phyloP scores from a whole-genome alignment of 129 eudicot genomes.

The Chrysanthemum lavandulifolium region DNA sequence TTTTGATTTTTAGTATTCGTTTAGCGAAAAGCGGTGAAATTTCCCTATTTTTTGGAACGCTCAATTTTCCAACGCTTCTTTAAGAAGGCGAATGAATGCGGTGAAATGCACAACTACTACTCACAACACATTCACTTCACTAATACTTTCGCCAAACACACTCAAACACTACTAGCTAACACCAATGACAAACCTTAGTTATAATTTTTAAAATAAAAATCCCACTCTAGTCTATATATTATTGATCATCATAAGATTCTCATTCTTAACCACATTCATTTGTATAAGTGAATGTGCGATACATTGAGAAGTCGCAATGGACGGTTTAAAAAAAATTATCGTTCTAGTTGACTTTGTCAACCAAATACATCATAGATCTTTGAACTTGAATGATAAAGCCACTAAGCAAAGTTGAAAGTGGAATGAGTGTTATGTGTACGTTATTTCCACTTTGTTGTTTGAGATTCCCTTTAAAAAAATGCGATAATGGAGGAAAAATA shows the following conservation, averaged over 20 bases:
- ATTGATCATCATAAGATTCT: constrained; percentile 7
- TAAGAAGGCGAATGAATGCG: no score
- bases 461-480: constrained; percentile 17
- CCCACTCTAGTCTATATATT: neutral
- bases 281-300: constrained; percentile 11
- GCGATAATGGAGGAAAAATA: neutral
- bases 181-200: neutral
- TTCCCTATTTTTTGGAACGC: no score
- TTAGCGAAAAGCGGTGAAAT: no score
- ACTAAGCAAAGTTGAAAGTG: constrained; percentile 28
- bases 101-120: no score
- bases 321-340: neutral
- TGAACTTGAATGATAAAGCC: constrained; percentile 23
- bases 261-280: neutral
- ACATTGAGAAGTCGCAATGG: constrained; percentile 3
- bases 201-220: neutral
- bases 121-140: no score
- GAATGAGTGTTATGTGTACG: constrained; percentile 30
- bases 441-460: constrained; percentile 27
- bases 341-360: constrained; percentile 25
- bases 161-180: neutral
- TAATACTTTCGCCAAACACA: no score
- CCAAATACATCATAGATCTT: constrained; percentile 18
- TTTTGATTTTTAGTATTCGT: no score
- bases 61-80: no score